Evolutionary conservation across 2,329 filamentous ascomycete genomes (phyloP).

Genomic region (Ceratocystis destructans): DNA sequence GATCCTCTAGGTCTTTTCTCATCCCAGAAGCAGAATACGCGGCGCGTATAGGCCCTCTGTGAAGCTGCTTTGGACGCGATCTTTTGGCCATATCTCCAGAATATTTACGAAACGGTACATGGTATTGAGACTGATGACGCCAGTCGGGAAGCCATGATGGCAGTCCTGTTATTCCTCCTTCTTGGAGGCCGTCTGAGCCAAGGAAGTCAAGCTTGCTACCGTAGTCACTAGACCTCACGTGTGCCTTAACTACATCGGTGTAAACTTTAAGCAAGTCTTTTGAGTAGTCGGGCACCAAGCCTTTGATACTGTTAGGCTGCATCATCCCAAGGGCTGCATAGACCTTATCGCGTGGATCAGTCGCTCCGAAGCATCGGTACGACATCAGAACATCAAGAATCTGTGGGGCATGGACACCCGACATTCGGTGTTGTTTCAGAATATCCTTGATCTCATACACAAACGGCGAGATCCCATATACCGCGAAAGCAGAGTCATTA

Average conservation of each 20-base stretch:
- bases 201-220: slow-evolving; percentile 20
- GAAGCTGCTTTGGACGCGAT: slow-evolving; percentile 5
- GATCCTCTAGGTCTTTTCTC: slow-evolving; percentile 11
- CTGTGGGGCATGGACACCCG: slow-evolving; percentile 10
- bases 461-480: slow-evolving; percentile 17
- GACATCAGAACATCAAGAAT: slow-evolving; percentile 19
- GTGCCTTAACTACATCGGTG: slow-evolving; percentile 21
- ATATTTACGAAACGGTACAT: slow-evolving; percentile 19
- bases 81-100: slow-evolving; percentile 17
- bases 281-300: slow-evolving; percentile 21
- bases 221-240: slow-evolving; percentile 18
- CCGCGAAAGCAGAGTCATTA: slow-evolving; percentile 18
- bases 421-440: slow-evolving; percentile 12
- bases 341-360: slow-evolving; percentile 23
- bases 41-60: neutral
- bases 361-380: slow-evolving; percentile 20
- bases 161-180: slow-evolving; percentile 21
- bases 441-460: slow-evolving; percentile 19
- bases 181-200: slow-evolving; percentile 20
- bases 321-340: slow-evolving; percentile 23
- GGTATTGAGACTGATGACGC: slow-evolving; percentile 19
- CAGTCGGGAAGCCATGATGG: slow-evolving; percentile 21
- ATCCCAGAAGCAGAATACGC: slow-evolving; percentile 20
- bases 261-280: slow-evolving; percentile 23
- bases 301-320: slow-evolving; percentile 21